phyloP scores from a whole-genome alignment of 2,329 filamentous ascomycete species.

The Ascomycota sp. region DNA sequence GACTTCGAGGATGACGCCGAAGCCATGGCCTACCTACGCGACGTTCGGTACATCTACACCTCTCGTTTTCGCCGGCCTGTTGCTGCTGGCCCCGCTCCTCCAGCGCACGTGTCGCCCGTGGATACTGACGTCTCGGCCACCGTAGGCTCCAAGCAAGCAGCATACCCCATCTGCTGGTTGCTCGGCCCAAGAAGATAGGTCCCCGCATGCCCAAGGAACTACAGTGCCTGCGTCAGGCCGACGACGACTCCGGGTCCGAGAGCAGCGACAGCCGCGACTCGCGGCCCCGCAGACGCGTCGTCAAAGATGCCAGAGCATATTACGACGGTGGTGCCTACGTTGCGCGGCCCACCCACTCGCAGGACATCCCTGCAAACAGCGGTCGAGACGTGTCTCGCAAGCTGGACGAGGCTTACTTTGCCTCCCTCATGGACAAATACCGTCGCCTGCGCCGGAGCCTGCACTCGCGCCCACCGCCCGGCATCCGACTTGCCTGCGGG shows the following conservation, averaged over 20 bases:
- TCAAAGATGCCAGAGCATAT: conserved; percentile 41
- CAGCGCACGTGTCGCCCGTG: neutral
- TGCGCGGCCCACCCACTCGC: conserved; percentile 27
- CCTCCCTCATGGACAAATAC: conserved; percentile 45
- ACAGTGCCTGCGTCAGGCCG: conserved; percentile 9
- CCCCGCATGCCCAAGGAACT: conserved; percentile 24
- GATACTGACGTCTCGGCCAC: conserved; percentile 2
- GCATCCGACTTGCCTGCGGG: conserved; percentile 29
- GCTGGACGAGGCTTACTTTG: conserved; percentile 47
- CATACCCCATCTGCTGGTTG: conserved; percentile 53
- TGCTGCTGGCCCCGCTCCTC: neutral
- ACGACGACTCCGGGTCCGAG: conserved; percentile 17
- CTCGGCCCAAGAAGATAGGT: conserved; percentile 31
- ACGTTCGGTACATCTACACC: conserved; percentile 39
- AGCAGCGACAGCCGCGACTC: neutral
- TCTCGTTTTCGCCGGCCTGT: neutral
- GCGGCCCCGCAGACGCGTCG: no score
- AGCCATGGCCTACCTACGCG: conserved; percentile 48
- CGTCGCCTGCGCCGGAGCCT: conserved; percentile 40
- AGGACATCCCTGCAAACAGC: conserved; percentile 5
- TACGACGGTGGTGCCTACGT: conserved; percentile 68
- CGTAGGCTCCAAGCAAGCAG: conserved; percentile 58
- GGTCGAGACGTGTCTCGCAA: conserved; percentile 12
- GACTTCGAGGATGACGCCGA: conserved; percentile 49
- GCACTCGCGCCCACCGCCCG: conserved; percentile 29